Evolutionary conservation across 257 asterid genomes (phyloP), one percentile per base, ranked within the genome.

Genomic region (Jacaranda copaia): DNA sequence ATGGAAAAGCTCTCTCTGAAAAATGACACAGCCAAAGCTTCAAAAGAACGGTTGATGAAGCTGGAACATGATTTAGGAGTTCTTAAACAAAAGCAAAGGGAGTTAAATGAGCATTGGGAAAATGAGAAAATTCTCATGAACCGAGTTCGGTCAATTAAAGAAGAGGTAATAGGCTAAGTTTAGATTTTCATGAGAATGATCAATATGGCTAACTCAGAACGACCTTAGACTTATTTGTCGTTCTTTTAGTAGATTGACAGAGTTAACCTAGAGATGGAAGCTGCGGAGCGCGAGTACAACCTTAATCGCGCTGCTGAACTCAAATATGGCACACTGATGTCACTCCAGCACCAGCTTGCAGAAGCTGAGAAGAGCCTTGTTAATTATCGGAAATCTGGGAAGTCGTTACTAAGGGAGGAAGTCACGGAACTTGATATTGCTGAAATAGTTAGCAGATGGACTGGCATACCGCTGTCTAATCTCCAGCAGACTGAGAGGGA

Each of bases 251-350:
- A 93, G 97, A 90, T 94, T 72, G 98, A 92, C 84, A 89, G 97
- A 83, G 97, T 94, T 45, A 94, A 94, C 84, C 85, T 87, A 68
- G 98, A 94, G 90, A 92, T 92, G 96, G 96, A 94, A 82, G 96
- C 97, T 78, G 97, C 98, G 70, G 97, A 94, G 87, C 97, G 98
- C 13, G 97, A 92, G 77, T 92, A 94, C 87, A 89, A 94, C 82
- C 88, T 94, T 25, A 94, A 79, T 77, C 97, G 95, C 70, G 97
- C 98, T 35, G 97, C 98, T 79, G 97, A 94, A 82, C 98, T 94
- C 75, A 94, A 92, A 74, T 92, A 94, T 42, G 96, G 98, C 64
- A 94, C 96, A n/a, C 42, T 90, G 79, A 90, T 85, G 65, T 81
- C 96, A 20, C 97, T 94, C 79, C 97, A 92, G 63, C 94, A 89